Conservation (phyloP, 2,329 filamentous ascomycete species). For the Tolypocladium amazonense region DNA sequence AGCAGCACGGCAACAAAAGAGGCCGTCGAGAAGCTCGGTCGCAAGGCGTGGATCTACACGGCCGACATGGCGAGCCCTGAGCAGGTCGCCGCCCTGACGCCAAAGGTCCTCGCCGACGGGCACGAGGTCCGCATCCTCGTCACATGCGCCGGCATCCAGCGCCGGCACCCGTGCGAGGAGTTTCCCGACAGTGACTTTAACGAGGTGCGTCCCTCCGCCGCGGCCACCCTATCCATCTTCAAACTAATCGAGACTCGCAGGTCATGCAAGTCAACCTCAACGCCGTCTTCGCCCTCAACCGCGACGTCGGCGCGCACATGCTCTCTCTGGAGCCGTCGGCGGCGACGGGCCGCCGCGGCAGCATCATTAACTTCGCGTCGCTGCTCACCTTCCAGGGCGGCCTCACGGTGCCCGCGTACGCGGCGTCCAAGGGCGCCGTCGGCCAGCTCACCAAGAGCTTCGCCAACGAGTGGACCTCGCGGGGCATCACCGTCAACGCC, state of each 20-base stretch:
- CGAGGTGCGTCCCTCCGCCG: conserved; percentile 30
- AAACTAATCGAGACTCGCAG: conserved; percentile 15
- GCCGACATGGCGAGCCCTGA: conserved; percentile 55
- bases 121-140: conserved; percentile 66
- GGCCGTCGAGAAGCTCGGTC: conserved; percentile 53
- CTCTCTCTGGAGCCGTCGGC: conserved; percentile 41
- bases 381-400: conserved; percentile 80
- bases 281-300: conserved; percentile 67
- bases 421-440: conserved; percentile 76
- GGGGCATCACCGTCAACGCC: conserved; percentile 75
- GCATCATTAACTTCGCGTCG: conserved; percentile 76
- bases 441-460: conserved; percentile 77
- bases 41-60: conserved; percentile 56
- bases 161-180: conserved; percentile 60
- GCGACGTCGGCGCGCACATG: conserved; percentile 73
- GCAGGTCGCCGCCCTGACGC: conserved; percentile 50
- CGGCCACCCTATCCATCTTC: background rate
- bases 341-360: conserved; percentile 47
- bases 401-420: conserved; percentile 79
- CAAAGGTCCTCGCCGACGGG: conserved; percentile 49
- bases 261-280: conserved; percentile 83
- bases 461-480: conserved; percentile 75
- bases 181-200: conserved; percentile 74
- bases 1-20: conserved; percentile 42
- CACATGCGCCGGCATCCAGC: conserved; percentile 82